Evolutionary conservation across 768 basidiomycete species (phyloP), one percentile per base, ranked within the genome.

Genomic region (Austroboletus eburneus): DNA sequence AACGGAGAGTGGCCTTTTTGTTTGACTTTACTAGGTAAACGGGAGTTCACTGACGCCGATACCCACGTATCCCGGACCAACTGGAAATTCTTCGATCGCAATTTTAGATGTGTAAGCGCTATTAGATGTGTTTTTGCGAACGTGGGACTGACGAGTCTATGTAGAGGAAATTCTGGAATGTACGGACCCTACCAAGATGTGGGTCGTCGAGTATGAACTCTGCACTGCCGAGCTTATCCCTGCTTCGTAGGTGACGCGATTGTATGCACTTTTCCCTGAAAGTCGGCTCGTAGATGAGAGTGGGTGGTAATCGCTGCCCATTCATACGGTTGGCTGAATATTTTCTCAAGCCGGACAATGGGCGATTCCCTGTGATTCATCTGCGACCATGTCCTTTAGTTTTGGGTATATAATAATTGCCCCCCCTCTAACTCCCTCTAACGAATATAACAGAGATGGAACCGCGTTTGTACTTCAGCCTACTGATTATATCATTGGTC

Each of bases 171-270:
- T 4, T 56, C 76, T 29, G 87, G 87, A 3, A 72, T 91, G 24
- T 86, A 79, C 55, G 87, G 87, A 3, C 84, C 87, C n/a, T 83
- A 78, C 57, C 79, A 81, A 64, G 87, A 89, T 62, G 87, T 87
- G 56, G 40, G 79, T 57, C 6, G 23, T 20, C 34, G 34, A 43
- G 30, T 20, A n/a, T n/a, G n/a, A 18, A 0, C 16, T 3, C 13
- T 35, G 4, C 22, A 35, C 10, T 13, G 23, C 17, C 17, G 1
- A 38, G 25, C 25, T 46, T 30, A 48, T 46, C 39, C 54, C 43
- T 43, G 9, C 17, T 47, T 33, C 21, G 38, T 56, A 90, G 87
- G 87, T 90, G 27, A 72, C 77, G 9, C 79, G 81, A 38, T 61
- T 89, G 22, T 90, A 76, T 62, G 64, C 72, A n/a, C 61, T 69